These are phyloP conservation scores for Calocybe cyanea DNA, from an alignment of 768 basidiomycete species.

Conservation along the genomic window DNA sequence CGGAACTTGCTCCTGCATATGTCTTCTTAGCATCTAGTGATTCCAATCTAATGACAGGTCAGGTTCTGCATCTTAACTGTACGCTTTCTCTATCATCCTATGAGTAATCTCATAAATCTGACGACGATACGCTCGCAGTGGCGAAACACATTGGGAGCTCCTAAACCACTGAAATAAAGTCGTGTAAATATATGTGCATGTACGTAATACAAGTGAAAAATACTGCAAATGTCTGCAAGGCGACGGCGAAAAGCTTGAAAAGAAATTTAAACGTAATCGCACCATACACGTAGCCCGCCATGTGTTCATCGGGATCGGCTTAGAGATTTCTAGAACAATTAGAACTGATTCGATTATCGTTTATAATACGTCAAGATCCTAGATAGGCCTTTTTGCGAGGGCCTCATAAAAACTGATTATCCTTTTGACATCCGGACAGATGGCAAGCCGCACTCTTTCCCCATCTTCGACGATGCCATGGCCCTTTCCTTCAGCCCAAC, in stretches of 20 bases:
- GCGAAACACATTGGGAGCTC: slow-evolving; percentile 2
- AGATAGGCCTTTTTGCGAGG: slow-evolving; percentile 13
- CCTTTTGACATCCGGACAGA: slow-evolving; percentile 62
- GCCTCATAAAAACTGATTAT: slow-evolving; percentile 59
- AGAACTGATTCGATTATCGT: not conserved
- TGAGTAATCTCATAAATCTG: no score
- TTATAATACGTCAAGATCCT: not conserved
- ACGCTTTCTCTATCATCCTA: not conserved
- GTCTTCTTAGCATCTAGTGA: slow-evolving; percentile 50
- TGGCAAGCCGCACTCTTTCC: slow-evolving; percentile 63
- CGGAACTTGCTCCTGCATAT: slow-evolving; percentile 44
- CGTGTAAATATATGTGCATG: no score
- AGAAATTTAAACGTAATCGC: no score
- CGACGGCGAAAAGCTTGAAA: slow-evolving; percentile 11
- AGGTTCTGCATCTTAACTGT: slow-evolving; percentile 35
- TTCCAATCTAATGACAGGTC: slow-evolving; percentile 36
- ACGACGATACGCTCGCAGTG: no score
- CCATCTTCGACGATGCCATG: slow-evolving; percentile 49
- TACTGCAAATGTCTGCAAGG: no score
- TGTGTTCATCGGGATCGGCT: no score
- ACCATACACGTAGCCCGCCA: no score
- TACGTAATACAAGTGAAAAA: no score
- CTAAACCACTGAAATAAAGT: no score
- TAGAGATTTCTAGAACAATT: no score
- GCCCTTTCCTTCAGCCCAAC: slow-evolving; percentile 58